Percentiles rank a stretch among this genome's conserved stretches.
phyloP scores from a whole-genome alignment of 441 rosid species.

The Kokia cookei region DNA sequence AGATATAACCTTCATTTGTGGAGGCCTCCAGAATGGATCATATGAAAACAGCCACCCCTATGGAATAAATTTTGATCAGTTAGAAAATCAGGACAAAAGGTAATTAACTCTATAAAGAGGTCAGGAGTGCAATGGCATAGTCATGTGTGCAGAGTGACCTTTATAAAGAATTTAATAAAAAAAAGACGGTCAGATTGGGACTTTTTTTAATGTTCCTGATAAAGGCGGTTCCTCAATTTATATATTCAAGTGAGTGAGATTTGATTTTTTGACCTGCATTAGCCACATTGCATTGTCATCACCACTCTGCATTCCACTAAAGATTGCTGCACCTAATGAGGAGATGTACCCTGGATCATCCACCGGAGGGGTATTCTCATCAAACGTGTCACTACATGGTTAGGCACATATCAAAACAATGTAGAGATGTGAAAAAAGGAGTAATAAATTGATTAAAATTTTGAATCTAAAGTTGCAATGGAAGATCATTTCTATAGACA shows the following conservation, averaged over 20 bases:
- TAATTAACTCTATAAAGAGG: background rate
- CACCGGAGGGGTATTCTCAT: slow-evolving; percentile 79
- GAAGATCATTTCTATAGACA: background rate
- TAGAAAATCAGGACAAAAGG: slow-evolving; percentile 12
- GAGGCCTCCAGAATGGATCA: slow-evolving; percentile 83
- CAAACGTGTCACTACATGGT: slow-evolving; percentile 63
- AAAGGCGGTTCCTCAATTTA: background rate
- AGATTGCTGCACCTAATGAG: slow-evolving; percentile 65
- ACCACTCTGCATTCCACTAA: slow-evolving; percentile 64
- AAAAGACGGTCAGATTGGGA: background rate
- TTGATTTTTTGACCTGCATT: slow-evolving; percentile 55
- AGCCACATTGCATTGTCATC: slow-evolving; percentile 66
- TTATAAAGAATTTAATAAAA: background rate
- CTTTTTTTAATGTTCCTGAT: background rate
- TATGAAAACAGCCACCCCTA: slow-evolving; percentile 82
- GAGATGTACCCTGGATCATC: slow-evolving; percentile 68
- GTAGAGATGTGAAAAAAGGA: background rate
- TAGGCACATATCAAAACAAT: slow-evolving; percentile 9
- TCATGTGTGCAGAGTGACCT: background rate
- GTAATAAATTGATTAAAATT: background rate
- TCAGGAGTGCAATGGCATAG: background rate
- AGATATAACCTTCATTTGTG: slow-evolving; percentile 60
- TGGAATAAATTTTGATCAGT: slow-evolving; percentile 9
- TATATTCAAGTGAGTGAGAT: background rate
- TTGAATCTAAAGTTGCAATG: background rate